phyloP scores from a whole-genome alignment of 106 monocot species.

The Triglochin maritima region DNA sequence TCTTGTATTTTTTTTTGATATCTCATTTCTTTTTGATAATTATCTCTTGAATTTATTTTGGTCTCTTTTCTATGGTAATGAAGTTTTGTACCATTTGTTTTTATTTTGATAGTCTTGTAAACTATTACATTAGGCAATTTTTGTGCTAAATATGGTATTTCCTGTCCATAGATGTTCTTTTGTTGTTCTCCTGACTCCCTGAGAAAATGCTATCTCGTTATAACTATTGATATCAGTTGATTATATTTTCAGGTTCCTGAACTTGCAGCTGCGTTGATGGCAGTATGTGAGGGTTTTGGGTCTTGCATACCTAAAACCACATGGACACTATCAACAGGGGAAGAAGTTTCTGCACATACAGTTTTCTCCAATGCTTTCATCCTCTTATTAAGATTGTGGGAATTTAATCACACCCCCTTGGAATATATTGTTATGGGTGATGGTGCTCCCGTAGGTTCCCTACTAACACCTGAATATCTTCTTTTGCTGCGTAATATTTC shows the following conservation, averaged over 20 bases:
- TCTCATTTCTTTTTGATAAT: neutral
- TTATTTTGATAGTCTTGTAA: neutral
- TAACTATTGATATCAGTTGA: no score
- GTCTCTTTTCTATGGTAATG: neutral
- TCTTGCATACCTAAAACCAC: constrained; percentile 54
- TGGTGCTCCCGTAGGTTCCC: constrained; percentile 84
- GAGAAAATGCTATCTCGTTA: no score
- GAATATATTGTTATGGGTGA: constrained; percentile 92
- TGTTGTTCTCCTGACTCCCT: no score
- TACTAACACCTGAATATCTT: constrained; percentile 87
- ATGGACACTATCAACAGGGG: constrained; percentile 47
- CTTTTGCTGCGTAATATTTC: constrained; percentile 55
- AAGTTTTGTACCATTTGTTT: neutral
- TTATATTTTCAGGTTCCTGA: constrained; percentile 65
- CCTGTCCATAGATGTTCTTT: no score
- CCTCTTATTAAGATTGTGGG: constrained; percentile 85
- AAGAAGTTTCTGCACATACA: constrained; percentile 57
- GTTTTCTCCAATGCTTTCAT: constrained; percentile 97
- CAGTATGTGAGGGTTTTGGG: constrained; percentile 88
- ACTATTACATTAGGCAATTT: neutral
- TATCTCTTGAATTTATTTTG: neutral
- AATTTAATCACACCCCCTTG: constrained; percentile 91
- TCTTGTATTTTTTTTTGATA: neutral
- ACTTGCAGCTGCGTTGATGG: constrained; percentile 91
- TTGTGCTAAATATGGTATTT: neutral